Evolutionary conservation across 2,329 filamentous ascomycete genomes (phyloP), one percentile per base, ranked within the genome.

Genomic region (Talaromyces sp.): DNA sequence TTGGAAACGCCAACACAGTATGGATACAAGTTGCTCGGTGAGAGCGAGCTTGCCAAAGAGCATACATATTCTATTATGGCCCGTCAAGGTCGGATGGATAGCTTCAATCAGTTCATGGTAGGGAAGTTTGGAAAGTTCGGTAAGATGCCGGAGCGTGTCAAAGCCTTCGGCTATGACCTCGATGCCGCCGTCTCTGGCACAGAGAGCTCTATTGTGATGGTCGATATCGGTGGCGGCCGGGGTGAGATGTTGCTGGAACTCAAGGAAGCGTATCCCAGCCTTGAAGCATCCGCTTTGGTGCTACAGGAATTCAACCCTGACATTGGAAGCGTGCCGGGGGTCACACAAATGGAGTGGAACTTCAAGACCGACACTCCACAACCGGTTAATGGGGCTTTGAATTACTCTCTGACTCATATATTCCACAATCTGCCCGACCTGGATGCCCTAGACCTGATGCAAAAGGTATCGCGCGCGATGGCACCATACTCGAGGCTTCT

Each of bases 91-190:
- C 72, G 74, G 4, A 74, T 76, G 69, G 68, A 69, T 24, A 75
- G 73, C 55, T 76, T 76, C 54, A 75, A 75, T 32, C 59, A 63
- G n/a, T 75, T 76, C 61, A 75, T 75, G 74, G 68, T 69, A 2
- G 72, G 73, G 55, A 75, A 75, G 56, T 75, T 75, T 35, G 64
- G 69, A 29, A 74, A 71, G 27, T 68, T 68, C n/a, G 65, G 66
- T 6, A 74, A 65, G 1, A 69, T 71, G 54, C 73, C 74, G 4
- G 70, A 72, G 1, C 68, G 71, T 1, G 62, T 70, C 50, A 63
- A 66, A 6, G 50, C 60, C 1, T 61, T 72, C 12, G 73, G 72
- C 1, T 76, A 75, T 60, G 67, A 75, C 50, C 61, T 76, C 2
- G 66, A 67, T 10, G 52, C 61, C 0, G 68, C 67, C 0, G 59